A percentile compares a stretch with the other conserved stretches of the same genome.
phyloP scores from a whole-genome alignment of 345 rosid species.

The Geranium rotundifolium region DNA sequence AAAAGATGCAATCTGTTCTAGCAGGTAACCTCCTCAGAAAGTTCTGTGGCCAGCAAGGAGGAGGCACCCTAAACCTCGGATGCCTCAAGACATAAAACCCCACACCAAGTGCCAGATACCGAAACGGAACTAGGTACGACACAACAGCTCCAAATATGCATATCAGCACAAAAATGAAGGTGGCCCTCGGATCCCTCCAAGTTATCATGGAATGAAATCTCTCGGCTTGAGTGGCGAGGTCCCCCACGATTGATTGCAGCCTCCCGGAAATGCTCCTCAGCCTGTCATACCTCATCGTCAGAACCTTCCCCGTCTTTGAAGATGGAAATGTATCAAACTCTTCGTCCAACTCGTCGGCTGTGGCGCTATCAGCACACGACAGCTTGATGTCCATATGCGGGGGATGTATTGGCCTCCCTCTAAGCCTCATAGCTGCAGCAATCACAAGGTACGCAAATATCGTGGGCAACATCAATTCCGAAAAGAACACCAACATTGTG shows the following conservation, averaged over 20 bases:
- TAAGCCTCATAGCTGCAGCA: slow-evolving; percentile 68
- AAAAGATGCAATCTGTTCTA: too few species aligned
- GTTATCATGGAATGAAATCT: slow-evolving; percentile 57
- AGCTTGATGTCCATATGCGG: slow-evolving; percentile 75
- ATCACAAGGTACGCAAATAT: slow-evolving; percentile 64
- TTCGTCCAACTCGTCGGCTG: slow-evolving; percentile 72
- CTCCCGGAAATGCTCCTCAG: slow-evolving; percentile 74
- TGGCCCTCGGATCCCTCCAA: slow-evolving; percentile 84
- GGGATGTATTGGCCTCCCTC: slow-evolving; percentile 56
- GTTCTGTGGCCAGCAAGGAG: too few species aligned
- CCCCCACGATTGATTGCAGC: slow-evolving; percentile 75
- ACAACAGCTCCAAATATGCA: slow-evolving; percentile 56
- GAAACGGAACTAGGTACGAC: too few species aligned
- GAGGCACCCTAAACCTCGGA: too few species aligned
- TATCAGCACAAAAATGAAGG: slow-evolving; percentile 56
- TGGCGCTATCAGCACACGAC: slow-evolving; percentile 79
- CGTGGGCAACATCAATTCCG: slow-evolving; percentile 72
- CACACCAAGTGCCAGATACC: too few species aligned
- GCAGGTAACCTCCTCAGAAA: too few species aligned
- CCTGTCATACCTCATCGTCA: slow-evolving; percentile 73
- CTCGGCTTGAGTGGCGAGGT: slow-evolving; percentile 79
- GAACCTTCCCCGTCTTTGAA: slow-evolving; percentile 48
- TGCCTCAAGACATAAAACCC: too few species aligned
- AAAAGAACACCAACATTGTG: slow-evolving; percentile 63
- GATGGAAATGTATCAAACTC: slow-evolving; percentile 78